Evolutionary conservation across 176 grass and related monocot genomes (phyloP).

Genomic region (Pontederia paniculata): DNA sequence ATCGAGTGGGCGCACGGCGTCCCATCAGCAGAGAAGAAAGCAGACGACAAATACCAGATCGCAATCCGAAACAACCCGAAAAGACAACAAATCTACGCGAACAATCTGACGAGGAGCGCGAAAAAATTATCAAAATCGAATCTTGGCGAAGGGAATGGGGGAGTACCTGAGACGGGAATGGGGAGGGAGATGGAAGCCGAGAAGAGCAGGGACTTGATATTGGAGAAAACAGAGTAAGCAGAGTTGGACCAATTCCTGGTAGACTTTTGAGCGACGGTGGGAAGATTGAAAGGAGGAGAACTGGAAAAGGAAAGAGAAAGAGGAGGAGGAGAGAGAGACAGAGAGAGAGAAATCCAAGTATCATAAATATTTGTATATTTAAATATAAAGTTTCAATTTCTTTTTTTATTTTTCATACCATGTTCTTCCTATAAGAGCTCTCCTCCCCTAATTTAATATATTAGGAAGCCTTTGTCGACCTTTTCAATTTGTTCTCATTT

Average conservation of each 20-base stretch:
- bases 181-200: neutral
- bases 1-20: no score
- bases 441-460: no score
- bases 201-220: neutral
- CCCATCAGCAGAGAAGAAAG: neutral
- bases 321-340: neutral
- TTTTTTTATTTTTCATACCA: neutral
- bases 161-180: no score
- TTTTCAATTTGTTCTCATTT: no score
- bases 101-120: neutral
- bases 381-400: neutral
- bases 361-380: no score
- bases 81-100: neutral
- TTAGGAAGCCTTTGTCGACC: no score
- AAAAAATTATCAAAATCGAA: neutral
- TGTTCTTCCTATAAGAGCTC: neutral
- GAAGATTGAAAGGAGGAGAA: no score
- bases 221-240: neutral
- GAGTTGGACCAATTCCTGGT: neutral
- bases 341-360: neutral
- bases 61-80: neutral
- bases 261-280: no score
- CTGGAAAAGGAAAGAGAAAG: neutral
- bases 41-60: neutral
- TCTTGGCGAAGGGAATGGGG: neutral